Percentiles rank a stretch among this genome's conserved stretches.
Evolutionary conservation across 2,329 filamentous ascomycete species (phyloP).

Genomic region (Chaetomium sp.): DNA sequence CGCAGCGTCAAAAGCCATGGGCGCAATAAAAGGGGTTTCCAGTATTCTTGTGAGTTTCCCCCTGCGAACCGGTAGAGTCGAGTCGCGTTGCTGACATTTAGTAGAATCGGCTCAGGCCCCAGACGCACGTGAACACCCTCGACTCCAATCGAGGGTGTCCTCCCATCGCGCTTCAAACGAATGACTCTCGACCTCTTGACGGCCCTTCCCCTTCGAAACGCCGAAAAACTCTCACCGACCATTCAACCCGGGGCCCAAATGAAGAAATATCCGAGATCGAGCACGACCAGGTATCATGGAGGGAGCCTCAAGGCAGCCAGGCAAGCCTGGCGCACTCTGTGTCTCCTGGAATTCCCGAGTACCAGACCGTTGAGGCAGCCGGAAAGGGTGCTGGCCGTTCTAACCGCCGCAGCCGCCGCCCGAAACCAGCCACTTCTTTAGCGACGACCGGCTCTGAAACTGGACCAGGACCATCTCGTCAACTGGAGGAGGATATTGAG

Average conservation of each 20-base stretch:
- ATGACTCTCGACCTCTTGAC: background rate
- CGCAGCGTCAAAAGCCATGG: too few species aligned
- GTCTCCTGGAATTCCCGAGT: constrained; percentile 10
- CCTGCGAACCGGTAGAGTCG: constrained; percentile 1
- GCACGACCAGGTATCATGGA: constrained; percentile 1
- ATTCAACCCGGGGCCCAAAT: background rate
- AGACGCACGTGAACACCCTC: constrained; percentile 21
- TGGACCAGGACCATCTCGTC: background rate
- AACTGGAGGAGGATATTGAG: constrained; percentile 1
- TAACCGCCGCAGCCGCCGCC: constrained; percentile 13
- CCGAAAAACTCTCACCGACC: constrained; percentile 1
- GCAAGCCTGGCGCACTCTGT: constrained; percentile 9
- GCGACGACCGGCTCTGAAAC: background rate
- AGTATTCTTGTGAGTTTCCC: background rate
- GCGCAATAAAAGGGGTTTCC: too few species aligned
- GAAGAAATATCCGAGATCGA: constrained; percentile 15
- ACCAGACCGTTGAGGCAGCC: constrained; percentile 7
- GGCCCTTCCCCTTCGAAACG: constrained; percentile 11
- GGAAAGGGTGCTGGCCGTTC: constrained; percentile 3
- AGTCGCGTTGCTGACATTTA: background rate
- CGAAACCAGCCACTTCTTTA: background rate
- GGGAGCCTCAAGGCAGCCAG: constrained; percentile 12
- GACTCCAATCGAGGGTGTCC: background rate
- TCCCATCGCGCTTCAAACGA: background rate
- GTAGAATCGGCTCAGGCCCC: background rate